Evolutionary conservation across 495 filamentous ascomycete species (phyloP), one percentile per base, ranked within the genome.

Genomic region (Bacidia rubella): DNA sequence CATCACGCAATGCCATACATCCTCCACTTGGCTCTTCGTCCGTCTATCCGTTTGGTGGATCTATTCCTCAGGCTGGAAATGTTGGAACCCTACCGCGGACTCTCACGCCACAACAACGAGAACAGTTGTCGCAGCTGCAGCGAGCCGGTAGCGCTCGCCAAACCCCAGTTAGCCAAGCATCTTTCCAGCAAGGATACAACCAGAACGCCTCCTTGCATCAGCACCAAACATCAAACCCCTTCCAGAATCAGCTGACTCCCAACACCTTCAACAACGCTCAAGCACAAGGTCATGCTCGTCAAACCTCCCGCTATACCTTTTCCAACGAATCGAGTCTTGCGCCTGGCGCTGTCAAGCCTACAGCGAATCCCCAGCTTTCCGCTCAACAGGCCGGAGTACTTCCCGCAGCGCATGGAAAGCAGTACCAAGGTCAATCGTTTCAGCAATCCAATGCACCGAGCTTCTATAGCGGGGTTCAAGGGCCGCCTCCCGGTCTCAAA

Each of bases 401-500:
- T 84, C 89, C 89, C 17, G 76, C 82, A 19, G 70, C 71, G 10
- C 74, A 74, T 24, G 72, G 71, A 19, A 78, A 80, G 49, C 76
- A 77, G 42, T 63, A 80, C 63, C 65, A 85, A 72, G 67, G 77
- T 59, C 63, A 80, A 64, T 65, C 70, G 58, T 63, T 70, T 32
- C 74, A 35, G 29, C 73, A 74, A 32, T 54, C 60, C 24, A 65
- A 70, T 27, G 55, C 65, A 20, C 63, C 66, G 42, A 42, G 46
- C 26, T 77, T 74, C 56, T 77, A 76, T 56, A 76, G 73, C 52
- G 72, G 72, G 15, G 85, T 95, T 50, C 87, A 92, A 61, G 89
- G 90, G 2, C 92, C 92, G 15, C 93, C 93, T 46, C 93, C 93
- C 1, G 93, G 93, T 2, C 75, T 99, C 49, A 97, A 99, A 70